A percentile compares a stretch with the other conserved stretches of the same genome.
Evolutionary conservation across 2,329 filamentous ascomycete genomes (phyloP).

Genomic region (Capronia epimyces): DNA sequence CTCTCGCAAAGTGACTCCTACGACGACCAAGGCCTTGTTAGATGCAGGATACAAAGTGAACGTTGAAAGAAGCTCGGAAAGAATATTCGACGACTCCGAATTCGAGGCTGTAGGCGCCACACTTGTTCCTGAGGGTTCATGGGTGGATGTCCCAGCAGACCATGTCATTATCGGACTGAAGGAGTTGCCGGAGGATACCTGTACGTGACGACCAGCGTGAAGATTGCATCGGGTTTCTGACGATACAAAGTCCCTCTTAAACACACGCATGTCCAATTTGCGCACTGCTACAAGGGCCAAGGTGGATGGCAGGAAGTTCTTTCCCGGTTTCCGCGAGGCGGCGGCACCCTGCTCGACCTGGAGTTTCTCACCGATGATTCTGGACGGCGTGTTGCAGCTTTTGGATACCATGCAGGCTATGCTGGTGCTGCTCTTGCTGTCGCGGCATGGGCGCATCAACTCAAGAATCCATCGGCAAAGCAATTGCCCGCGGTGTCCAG

Average conservation of each 20-base stretch:
- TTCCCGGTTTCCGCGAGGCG: conserved; percentile 69
- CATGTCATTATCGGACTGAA: conserved; percentile 71
- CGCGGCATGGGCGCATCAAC: conserved; percentile 64
- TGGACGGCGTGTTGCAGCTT: conserved; percentile 52
- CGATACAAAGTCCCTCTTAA: conserved; percentile 54
- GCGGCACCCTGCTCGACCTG: conserved; percentile 73
- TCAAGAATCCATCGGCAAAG: conserved; percentile 60
- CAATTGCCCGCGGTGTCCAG: conserved; percentile 58
- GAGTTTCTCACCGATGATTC: conserved; percentile 75
- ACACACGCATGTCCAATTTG: conserved; percentile 68
- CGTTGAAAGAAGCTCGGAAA: conserved; percentile 61
- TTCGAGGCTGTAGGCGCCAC: conserved; percentile 59
- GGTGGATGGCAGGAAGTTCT: conserved; percentile 73
- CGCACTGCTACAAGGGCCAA: conserved; percentile 72
- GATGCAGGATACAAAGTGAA: conserved; percentile 64
- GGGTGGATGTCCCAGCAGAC: conserved; percentile 61
- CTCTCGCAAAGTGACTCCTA: conserved; percentile 36
- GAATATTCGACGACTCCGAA: conserved; percentile 56
- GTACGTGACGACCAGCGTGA: conserved; percentile 1
- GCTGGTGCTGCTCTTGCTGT: conserved; percentile 65
- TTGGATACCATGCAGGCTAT: conserved; percentile 67
- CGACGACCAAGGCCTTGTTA: conserved; percentile 57
- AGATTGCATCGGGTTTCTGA: conserved; percentile 16
- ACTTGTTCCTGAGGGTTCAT: conserved; percentile 61
- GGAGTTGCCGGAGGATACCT: conserved; percentile 64